Evolutionary conservation across 306 rosid species (phyloP), one percentile per base, ranked within the genome.

Genomic region (Vigna angularis): DNA sequence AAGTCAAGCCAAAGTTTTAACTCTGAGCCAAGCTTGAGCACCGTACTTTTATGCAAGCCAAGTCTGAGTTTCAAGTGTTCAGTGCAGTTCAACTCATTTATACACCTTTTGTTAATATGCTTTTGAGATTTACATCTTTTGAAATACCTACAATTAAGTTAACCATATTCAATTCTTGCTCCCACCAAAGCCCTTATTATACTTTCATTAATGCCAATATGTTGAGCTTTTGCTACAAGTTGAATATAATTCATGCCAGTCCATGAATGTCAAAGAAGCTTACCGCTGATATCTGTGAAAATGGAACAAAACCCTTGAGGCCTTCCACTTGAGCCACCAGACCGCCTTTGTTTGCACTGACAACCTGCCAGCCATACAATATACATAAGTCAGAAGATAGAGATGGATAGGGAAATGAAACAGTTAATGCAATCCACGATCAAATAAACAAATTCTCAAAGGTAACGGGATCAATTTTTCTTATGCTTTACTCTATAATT

Each of bases 251-350:
- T 58, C 52, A 76, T 5, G 51, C 36, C 70, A 70, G 74, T 75
- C 24, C 51, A 45, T 67, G 75, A 75, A 57, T 70, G 17, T 73
- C 47, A 72, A 67, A 59, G 78, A 86, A 79, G 70, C 97, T 90
- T 66, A 95, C 99, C 88, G 96, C 49, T 59, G 98, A 92, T 83
- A 95, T 79, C 82, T 92, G 98, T 24, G 98, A 95, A 91, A 95
- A 95, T 49, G 98, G 98, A 86, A 95, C 92, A 86, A 95, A 95
- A 17, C 98, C 98, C 79, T 85, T 86, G 48, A 95, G 91, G 76
- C 97, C 97, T 87, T 95, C 98, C 64, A 92, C 95, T 74, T 83
- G 82, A 53, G 98, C 97, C 82, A 95, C 99, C 44, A 95, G 84
- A 81, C 99, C 99, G 86, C 99, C 99, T 85, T 83, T 95, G 86